Base-by-base conservation (phyloP, 148 eudicot species). In the Agrostemma githago region DNA sequence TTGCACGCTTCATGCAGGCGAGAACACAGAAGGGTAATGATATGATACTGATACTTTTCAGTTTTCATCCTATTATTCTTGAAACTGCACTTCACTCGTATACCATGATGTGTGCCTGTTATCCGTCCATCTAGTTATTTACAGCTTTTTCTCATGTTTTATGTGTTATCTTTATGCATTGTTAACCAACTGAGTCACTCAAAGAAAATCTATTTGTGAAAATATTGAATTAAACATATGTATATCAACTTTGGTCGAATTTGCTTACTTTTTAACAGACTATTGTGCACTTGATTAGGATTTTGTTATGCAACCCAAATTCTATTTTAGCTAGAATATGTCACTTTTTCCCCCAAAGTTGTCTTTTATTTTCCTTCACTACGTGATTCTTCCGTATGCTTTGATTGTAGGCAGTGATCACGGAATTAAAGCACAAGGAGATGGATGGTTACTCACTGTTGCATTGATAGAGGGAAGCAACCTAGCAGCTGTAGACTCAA, bases 401-500 rank as follows among this genome's bases (percentile, higher is more conserved):
- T 15, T 68, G 58, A 80, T 58, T 75, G 64, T 75, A 95, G 97
- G 89, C 54, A 88, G 86, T 74, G 99, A 95, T 79, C 99, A 92
- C 77, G 97, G 99, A 62, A 58, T 92, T 57, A 92, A 92, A 88
- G 99, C 97, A 77, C 87, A 78, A 79, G 99, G 99, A 17, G 89
- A 95, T 81, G 99, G 99, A 62, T 95, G 99, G 99, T 78, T 95
- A 83, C 89, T 95, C 48, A 95, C 99, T 58, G 87, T 95, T 86
- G 99, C 97, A 79, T 87, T 95, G 81, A 84, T 95, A 76, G 97
- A 92, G 84, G 99, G 96, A 86, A 87, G 85, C 85, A 88, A 83
- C 85, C 86, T 95, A 71, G 92, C 96, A 63, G 91, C 97, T 65
- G 96, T 95, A 63, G 99, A 95, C 74, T 74, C 97, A 17, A 90